Evolutionary conservation across 306 rosid genomes (phyloP).

Genomic region (Pyrus communis): DNA sequence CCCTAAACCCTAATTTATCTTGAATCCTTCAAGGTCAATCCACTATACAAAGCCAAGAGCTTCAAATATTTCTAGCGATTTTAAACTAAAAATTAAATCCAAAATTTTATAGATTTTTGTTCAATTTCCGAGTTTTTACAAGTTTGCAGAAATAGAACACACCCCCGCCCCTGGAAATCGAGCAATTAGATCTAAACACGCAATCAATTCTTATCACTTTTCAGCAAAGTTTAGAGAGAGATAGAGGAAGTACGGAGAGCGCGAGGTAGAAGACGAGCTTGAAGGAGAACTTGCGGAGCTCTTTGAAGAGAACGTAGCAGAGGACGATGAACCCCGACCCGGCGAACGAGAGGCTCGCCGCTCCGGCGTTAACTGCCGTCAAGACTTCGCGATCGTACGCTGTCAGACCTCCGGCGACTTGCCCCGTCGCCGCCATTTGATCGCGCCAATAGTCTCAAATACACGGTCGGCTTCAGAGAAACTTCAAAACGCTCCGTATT

Average conservation of each 20-base stretch:
- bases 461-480: not conserved
- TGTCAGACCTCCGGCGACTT: conserved; percentile 40
- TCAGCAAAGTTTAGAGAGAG: not conserved
- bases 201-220: not conserved
- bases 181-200: conserved; percentile 15
- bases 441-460: not conserved
- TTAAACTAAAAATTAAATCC: not conserved
- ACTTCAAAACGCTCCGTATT: not conserved
- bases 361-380: conserved; percentile 56
- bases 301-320: conserved; percentile 94
- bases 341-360: conserved; percentile 77
- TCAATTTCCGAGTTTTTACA: not conserved
- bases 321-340: conserved; percentile 90
- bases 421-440: conserved; percentile 36
- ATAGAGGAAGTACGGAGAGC: conserved; percentile 49
- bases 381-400: conserved; percentile 57
- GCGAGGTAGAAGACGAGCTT: conserved; percentile 99
- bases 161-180: not conserved
- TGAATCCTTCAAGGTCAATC: not conserved
- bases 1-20: not conserved
- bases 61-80: not conserved
- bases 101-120: not conserved
- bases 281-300: conserved; percentile 98
- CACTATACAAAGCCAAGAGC: not conserved
- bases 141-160: not conserved